Evolutionary conservation across 1,284 basidiomycete genomes (phyloP), one percentile per base, ranked within the genome.

Genomic region (Taiwanofungus camphoratus): DNA sequence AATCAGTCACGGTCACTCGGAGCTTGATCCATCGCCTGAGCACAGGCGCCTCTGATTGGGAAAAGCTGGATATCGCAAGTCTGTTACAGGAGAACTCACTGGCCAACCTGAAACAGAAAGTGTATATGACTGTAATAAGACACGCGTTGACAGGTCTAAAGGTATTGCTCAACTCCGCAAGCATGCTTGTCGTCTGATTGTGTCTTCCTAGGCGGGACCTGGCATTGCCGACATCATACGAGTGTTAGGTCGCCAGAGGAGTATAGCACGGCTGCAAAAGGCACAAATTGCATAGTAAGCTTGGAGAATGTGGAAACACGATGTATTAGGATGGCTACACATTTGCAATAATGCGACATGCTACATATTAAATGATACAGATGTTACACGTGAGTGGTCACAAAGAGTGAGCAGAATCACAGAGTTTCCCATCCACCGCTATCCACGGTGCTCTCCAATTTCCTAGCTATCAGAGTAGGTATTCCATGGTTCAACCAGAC

Each of bases 371-470:
- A 6, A 13, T 24, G 21, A 45, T 22, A 31, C 15, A 23, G 8
- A 41, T 43, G 37, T 33, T 36, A 39, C 39, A 42, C 8, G n/a
- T 9, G 9, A 29, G 26, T 29, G 26, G 26, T 29, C 8, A 8
- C 8, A 29, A 8, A 29, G 8, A 35, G 8, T 35, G 16, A 8
- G 41, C 39, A 27, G 36, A 21, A 42, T 57, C 56, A 95, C 39
- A 96, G 66, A 38, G 88, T 88, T 56, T 89, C 87, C 94, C 94
- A 97, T 9, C 92, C 92, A 19, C 93, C 92, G 34, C 77, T 84
- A 60, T 97, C 93, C n/a, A 92, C 77, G 3, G 79, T 81, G 45
- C 87, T 76, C 59, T 99, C 96, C 44, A 97, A 64, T 62, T 89
- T 90, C 38, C 95, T 74, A 2, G 94, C 91, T 12, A 97, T 87